Conservation (phyloP, 2,329 filamentous ascomycete genomes). For the Trichoderma sp. region DNA sequence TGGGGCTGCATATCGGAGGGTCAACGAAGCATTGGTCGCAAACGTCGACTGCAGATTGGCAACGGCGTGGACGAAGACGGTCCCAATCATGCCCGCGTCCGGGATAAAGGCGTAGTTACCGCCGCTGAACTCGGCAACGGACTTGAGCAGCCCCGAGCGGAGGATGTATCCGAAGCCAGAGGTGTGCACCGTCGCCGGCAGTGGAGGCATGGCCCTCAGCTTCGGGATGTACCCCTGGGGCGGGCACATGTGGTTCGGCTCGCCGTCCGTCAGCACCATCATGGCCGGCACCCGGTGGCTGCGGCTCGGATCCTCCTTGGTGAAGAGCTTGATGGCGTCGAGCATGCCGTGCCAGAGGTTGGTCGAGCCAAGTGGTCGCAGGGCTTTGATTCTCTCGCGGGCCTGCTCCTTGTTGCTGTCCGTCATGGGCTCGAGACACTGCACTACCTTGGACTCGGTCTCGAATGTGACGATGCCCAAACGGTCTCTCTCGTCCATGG, state of each 20-base stretch:
- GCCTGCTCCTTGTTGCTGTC: conserved; percentile 48
- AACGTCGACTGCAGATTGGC: conserved; percentile 63
- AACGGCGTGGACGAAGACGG: conserved; percentile 63
- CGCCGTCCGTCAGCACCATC: conserved; percentile 58
- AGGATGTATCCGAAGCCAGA: conserved; percentile 44
- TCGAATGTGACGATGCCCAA: conserved; percentile 61
- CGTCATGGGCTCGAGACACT: conserved; percentile 53
- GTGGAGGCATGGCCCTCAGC: conserved; percentile 46
- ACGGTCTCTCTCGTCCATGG: conserved; percentile 56
- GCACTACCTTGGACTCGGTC: conserved; percentile 46
- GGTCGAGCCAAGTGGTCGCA: conserved; percentile 47
- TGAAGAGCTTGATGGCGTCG: conserved; percentile 54
- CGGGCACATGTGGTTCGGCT: conserved; percentile 59
- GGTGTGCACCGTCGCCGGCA: conserved; percentile 48
- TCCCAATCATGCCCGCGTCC: conserved; percentile 64
- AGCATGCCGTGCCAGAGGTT: conserved; percentile 62
- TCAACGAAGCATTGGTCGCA: conserved; percentile 51
- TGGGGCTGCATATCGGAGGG: conserved; percentile 43
- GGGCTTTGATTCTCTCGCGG: conserved; percentile 46
- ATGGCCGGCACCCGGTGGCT: conserved; percentile 50
- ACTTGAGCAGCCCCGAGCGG: conserved; percentile 56
- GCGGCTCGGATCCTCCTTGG: conserved; percentile 31
- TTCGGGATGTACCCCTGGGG: conserved; percentile 57
- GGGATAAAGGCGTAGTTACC: conserved; percentile 65
- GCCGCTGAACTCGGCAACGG: conserved; percentile 58